A percentile compares a stretch with the other conserved stretches of the same genome.
phyloP scores from a whole-genome alignment of 495 filamentous ascomycete genomes.

The Tuber indicum region DNA sequence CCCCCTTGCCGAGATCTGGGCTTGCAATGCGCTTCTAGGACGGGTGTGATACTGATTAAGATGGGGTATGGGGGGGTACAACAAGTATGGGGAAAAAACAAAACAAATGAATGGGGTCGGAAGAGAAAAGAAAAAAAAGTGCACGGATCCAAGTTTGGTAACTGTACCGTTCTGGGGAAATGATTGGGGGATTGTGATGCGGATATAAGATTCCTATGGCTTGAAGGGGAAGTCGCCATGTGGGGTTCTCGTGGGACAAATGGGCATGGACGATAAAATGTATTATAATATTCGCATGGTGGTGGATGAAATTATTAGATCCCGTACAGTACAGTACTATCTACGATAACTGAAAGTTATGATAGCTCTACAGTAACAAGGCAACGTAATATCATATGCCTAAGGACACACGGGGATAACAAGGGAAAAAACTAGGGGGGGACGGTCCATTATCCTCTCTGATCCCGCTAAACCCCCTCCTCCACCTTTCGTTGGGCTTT shows the following conservation, averaged over 20 bases:
- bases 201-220: background rate
- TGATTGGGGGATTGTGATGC: background rate
- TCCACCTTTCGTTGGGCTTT: background rate
- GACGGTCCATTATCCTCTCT: too few relatives aligned
- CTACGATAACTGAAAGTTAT: too few relatives aligned
- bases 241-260: background rate
- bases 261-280: background rate
- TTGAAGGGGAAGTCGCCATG: background rate
- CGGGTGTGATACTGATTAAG: background rate
- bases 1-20: background rate
- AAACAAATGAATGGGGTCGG: background rate
- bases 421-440: too few relatives aligned
- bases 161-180: background rate
- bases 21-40: background rate
- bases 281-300: background rate
- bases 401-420: background rate
- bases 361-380: background rate
- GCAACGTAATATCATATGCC: background rate
- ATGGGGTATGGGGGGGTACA: background rate
- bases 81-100: too few relatives aligned
- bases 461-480: background rate
- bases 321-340: background rate
- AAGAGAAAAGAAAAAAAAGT: background rate
- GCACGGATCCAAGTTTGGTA: background rate
- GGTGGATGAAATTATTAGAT: background rate